These are phyloP conservation scores for Thozetella sp. DNA, from an alignment of 495 filamentous ascomycete species.

Conservation along the genomic window DNA sequence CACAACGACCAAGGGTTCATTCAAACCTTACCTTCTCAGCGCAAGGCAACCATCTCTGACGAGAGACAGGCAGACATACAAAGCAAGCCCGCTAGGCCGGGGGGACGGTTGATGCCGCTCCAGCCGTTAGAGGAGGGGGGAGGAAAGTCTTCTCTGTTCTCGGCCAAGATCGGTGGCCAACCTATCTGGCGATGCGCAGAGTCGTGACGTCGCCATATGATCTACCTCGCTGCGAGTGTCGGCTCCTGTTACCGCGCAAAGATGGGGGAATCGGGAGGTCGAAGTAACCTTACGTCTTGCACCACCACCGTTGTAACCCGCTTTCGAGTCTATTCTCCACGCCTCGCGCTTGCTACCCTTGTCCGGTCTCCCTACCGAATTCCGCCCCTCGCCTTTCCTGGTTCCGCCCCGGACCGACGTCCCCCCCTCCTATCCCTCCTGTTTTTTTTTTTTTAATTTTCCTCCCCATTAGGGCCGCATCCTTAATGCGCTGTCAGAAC, in stretches of 20 bases:
- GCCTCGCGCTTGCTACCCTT: neutral
- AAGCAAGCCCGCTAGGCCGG: too few species aligned
- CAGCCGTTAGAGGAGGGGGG: neutral
- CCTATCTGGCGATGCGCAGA: neutral
- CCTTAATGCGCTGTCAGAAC: too few species aligned
- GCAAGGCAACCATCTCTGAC: neutral
- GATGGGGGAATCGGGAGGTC: neutral
- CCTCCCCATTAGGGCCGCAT: too few species aligned
- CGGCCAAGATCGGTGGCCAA: neutral
- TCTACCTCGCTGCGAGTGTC: neutral
- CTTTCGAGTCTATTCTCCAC: neutral
- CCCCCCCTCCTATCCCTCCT: too few species aligned
- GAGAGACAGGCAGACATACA: too few species aligned
- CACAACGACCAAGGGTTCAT: too few species aligned
- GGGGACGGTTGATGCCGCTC: neutral
- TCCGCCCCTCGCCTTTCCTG: neutral
- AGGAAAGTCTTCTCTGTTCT: neutral
- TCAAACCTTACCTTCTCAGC: too few species aligned
- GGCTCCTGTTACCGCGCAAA: neutral
- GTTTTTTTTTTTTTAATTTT: too few species aligned
- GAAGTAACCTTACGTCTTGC: constrained; percentile 2
- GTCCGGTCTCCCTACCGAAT: neutral
- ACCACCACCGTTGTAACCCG: constrained; percentile 3
- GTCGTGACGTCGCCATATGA: neutral
- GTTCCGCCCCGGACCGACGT: neutral